Conservation (phyloP, 2,329 filamentous ascomycete genomes). For the Colletotrichum sp. region DNA sequence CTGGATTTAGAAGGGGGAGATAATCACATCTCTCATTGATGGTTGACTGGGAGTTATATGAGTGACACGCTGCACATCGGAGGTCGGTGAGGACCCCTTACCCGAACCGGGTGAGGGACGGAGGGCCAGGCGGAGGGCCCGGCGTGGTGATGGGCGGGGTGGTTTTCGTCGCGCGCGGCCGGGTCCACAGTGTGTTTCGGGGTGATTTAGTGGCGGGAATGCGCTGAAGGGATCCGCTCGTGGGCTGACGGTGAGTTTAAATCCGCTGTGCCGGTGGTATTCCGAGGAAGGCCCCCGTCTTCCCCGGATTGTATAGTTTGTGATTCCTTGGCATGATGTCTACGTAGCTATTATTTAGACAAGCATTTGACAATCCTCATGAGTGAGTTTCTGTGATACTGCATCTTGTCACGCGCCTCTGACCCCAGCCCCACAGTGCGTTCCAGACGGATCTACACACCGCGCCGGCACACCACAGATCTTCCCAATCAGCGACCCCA, state of each 20-base stretch:
- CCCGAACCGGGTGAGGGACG: background rate
- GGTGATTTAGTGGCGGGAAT: background rate
- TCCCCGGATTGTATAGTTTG: background rate
- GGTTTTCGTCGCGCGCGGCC: conserved; percentile 18
- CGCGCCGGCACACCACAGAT: background rate
- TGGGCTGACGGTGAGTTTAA: background rate
- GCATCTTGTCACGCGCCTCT: background rate
- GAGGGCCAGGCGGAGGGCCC: background rate
- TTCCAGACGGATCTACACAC: background rate
- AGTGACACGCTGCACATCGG: background rate
- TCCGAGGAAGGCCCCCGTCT: background rate
- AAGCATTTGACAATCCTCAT: no score
- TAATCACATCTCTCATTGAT: no score
- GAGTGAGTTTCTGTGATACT: no score
- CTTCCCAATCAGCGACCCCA: background rate
- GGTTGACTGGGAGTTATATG: background rate
- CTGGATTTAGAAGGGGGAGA: background rate
- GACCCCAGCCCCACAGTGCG: background rate
- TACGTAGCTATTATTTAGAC: no score
- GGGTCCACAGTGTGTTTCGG: background rate
- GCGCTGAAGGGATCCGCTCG: background rate
- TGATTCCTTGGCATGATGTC: background rate
- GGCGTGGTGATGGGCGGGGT: background rate
- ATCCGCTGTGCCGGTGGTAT: background rate
- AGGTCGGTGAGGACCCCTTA: background rate